A percentile compares a stretch with the other conserved stretches of the same genome.
phyloP scores from a whole-genome alignment of 306 rosid genomes.

The Fagus sylvatica region DNA sequence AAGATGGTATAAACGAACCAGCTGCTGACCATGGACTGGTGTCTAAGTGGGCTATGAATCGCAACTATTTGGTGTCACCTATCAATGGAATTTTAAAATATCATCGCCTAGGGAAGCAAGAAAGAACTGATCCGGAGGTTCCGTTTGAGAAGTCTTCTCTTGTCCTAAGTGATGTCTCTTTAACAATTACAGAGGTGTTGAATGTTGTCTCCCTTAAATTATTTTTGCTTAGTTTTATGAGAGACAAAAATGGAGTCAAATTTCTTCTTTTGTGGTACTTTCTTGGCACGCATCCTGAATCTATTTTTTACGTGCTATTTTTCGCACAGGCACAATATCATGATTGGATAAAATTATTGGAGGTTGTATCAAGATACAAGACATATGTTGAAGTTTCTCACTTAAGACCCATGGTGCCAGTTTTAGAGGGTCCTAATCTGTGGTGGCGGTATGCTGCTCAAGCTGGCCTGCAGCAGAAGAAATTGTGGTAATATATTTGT shows the following conservation, averaged over 20 bases:
- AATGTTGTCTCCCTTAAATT: conserved; percentile 6
- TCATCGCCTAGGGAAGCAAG: conserved; percentile 97
- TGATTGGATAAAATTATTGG: conserved; percentile 92
- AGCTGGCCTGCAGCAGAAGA: conserved; percentile 82
- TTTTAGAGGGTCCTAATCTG: conserved; percentile 55
- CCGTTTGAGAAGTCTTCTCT: conserved; percentile 90
- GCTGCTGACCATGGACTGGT: conserved; percentile 41
- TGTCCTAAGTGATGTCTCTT: conserved; percentile 74
- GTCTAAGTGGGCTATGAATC: conserved; percentile 79
- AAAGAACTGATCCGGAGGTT: conserved; percentile 73
- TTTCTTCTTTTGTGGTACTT: not conserved
- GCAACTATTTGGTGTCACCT: conserved; percentile 81
- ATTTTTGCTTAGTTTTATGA: not conserved
- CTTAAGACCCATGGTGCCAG: conserved; percentile 74
- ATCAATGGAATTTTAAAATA: conserved; percentile 81
- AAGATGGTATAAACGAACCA: conserved; percentile 86
- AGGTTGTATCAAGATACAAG: conserved; percentile 86
- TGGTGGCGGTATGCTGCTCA: conserved; percentile 96
- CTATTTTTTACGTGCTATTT: conserved; percentile 15
- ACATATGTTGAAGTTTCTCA: conserved; percentile 78
- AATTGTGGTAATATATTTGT: conserved; percentile 67
- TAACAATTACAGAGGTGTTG: conserved; percentile 82
- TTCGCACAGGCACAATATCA: conserved; percentile 68
- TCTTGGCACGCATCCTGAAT: not conserved
- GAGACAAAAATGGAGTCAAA: not conserved